Conservation (phyloP, 345 rosid genomes). For the Ceriops zippeliana region DNA sequence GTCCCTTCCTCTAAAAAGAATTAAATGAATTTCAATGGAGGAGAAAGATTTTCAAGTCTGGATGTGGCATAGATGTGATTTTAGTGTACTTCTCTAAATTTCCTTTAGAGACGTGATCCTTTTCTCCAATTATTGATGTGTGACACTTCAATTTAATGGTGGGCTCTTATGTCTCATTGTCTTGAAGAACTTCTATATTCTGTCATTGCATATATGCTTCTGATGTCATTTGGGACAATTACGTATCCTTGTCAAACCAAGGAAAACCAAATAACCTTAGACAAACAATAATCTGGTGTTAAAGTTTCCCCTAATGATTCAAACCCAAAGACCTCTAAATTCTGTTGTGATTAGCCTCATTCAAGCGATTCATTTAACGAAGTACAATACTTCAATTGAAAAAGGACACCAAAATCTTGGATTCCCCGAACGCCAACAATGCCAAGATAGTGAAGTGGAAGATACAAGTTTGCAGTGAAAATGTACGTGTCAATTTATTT, state of each 20-base stretch:
- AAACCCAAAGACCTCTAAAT: too few relatives aligned
- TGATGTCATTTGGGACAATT: neutral
- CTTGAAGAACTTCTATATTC: neutral
- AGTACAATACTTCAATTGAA: neutral
- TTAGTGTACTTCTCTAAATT: neutral
- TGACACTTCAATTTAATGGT: neutral
- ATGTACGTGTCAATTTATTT: neutral
- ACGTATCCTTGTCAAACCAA: neutral
- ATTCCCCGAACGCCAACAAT: neutral
- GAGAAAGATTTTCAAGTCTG: neutral
- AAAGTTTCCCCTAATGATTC: too few relatives aligned
- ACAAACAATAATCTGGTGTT: neutral
- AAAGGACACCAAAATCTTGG: neutral
- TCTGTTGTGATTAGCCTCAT: neutral
- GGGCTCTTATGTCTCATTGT: neutral
- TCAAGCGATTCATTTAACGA: neutral
- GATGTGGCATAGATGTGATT: neutral
- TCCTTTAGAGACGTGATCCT: neutral
- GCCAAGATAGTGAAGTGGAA: constrained; percentile 5
- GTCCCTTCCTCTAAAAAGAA: too few relatives aligned
- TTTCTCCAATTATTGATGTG: neutral
- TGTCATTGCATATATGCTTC: neutral
- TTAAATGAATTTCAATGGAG: neutral
- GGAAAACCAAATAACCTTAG: neutral
- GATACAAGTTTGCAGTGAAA: neutral